Evolutionary conservation across 2,329 filamentous ascomycete genomes (phyloP).

Genomic region (Alternaria novae-zelandiae): DNA sequence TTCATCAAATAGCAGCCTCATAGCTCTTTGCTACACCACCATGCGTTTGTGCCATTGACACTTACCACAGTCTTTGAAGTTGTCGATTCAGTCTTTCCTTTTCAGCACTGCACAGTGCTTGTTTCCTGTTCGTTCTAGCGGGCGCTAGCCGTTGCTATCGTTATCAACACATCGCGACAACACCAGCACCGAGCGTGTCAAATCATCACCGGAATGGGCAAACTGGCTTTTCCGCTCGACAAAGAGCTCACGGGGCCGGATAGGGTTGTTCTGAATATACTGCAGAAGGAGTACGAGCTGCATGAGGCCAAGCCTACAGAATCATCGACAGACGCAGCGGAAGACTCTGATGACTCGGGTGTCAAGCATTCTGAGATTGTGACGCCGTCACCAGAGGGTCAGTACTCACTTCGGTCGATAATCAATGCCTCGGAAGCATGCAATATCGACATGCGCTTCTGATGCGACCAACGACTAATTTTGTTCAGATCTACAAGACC

Average conservation of each 20-base stretch:
- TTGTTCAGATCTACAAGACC: conserved; percentile 35
- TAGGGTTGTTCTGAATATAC: conserved; percentile 36
- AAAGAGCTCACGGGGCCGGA: conserved; percentile 41
- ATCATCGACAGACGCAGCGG: conserved; percentile 15
- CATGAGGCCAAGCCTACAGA: conserved; percentile 8
- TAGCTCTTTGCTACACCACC: neutral
- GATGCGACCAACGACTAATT: neutral
- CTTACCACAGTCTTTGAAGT: neutral
- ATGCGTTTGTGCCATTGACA: neutral
- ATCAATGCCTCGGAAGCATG: neutral
- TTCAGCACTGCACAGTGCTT: neutral
- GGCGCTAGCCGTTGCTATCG: neutral
- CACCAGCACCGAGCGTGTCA: neutral
- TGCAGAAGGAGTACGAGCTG: conserved; percentile 38
- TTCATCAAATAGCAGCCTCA: neutral
- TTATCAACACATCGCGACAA: neutral
- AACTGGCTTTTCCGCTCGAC: conserved; percentile 39
- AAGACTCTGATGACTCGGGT: conserved; percentile 33
- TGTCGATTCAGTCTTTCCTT: neutral
- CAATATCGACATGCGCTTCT: neutral
- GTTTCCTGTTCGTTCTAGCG: neutral
- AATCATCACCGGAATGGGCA: conserved; percentile 30
- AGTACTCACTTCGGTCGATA: neutral
- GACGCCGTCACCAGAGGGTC: conserved; percentile 41
- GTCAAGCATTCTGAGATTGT: conserved; percentile 37